These are phyloP conservation scores for Bolboschoenoplectus hybrid DNA, from an alignment of 202 grass and related monocot genomes.

Conservation along the genomic window DNA sequence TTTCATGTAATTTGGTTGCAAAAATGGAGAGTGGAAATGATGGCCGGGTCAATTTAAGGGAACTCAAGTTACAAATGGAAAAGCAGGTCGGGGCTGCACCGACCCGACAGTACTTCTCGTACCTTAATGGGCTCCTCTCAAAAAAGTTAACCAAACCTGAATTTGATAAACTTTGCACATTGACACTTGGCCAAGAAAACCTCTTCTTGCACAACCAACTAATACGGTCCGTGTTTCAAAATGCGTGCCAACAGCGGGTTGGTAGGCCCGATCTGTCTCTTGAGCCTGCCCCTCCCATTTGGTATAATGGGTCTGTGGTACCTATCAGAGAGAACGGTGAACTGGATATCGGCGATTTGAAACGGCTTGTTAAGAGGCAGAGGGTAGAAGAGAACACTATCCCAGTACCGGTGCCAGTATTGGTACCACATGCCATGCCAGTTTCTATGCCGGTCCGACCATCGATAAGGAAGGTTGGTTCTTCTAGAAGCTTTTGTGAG, in stretches of 20 bases:
- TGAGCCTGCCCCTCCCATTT: conserved; percentile 7
- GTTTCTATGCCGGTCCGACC: conserved; percentile 56
- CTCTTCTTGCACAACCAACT: conserved; percentile 72
- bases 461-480: conserved; percentile 37
- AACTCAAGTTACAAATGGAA: conserved; percentile 67
- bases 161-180: conserved; percentile 67
- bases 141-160: conserved; percentile 77
- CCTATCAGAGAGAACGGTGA: conserved; percentile 51
- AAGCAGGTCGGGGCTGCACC: conserved; percentile 58
- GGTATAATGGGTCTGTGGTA: conserved; percentile 56
- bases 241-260: conserved; percentile 54
- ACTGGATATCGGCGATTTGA: conserved; percentile 46
- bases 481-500: conserved; percentile 52
- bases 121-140: conserved; percentile 65
- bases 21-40: conserved; percentile 7
- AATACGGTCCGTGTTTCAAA: conserved; percentile 60
- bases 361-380: conserved; percentile 50
- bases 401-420: conserved; percentile 40
- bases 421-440: conserved; percentile 59
- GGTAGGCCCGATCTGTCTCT: conserved; percentile 25
- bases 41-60: conserved; percentile 57
- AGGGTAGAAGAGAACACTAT: conserved; percentile 48
- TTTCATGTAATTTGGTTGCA: neutral
- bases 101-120: conserved; percentile 61
- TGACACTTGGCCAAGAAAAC: conserved; percentile 63